Base-by-base conservation (phyloP, 2,329 filamentous ascomycete species). In the Endoconidiophora polonica region DNA sequence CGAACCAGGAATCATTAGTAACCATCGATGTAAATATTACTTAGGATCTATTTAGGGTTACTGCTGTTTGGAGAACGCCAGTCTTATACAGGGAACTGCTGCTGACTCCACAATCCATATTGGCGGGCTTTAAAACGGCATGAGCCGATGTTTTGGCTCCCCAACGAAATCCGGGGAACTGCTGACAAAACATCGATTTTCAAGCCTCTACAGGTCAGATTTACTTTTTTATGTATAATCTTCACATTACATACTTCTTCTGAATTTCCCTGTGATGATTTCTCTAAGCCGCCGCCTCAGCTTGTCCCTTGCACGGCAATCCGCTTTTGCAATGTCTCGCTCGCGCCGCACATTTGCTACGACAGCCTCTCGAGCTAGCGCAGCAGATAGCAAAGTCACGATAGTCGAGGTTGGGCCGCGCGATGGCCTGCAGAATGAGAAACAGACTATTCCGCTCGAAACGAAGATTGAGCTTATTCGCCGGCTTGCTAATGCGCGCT, bases 341-440 rank as follows among this genome's bases (percentile, higher is more conserved):
- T 40, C 29, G 23, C 44, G 48, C 23, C 52, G 52, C 45, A 39
- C 29, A 29, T 50, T 50, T 22, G 48, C 48, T 44, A 49, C 48
- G 44, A 33, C 7, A 7, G 48, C 41, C 20, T 49, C 48, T 18
- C 22, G 37, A 7, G 24, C 48, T 5, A 44, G 43, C n/a, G 38
- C 14, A 10, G 29, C 43, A 16, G 66, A 69, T 59, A 71, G 67
- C 59, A 62, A 59, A 53, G 71, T 78, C 54, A 73, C 70, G 64
- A 79, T 93, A 38, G 80, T 91, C 54, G 86, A 93, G 67, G 86
- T 93, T 55, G 85, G 84, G 6, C 85, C 86, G 33, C 73, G 86
- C 56, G 86, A 93, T 67, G 86, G 86, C n/a, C 66, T 93, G 48
- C 86, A 94, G 62, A 93, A 91, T 60, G 83, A 91, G 67, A 83